Percentiles rank a stretch among this genome's conserved stretches.
These are phyloP conservation scores for Ogataea trehaloabstinens DNA, from an alignment of 805 yeast species.

Conservation along the genomic window DNA sequence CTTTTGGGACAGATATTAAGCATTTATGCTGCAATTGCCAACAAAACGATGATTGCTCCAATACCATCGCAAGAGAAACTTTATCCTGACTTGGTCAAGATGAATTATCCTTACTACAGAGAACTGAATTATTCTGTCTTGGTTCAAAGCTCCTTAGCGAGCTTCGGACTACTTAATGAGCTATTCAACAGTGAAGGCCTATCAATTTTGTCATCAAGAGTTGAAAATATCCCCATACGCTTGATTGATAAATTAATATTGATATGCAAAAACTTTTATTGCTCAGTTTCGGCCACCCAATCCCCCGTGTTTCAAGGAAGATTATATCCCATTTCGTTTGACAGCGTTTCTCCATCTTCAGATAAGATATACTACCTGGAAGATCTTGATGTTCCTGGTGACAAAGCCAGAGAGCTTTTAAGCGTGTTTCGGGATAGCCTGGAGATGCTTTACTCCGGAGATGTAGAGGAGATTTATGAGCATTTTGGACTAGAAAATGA, in stretches of 20 bases:
- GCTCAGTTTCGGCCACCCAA: slow-evolving; percentile 35
- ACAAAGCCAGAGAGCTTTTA: slow-evolving; percentile 30
- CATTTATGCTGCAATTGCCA: slow-evolving; percentile 45
- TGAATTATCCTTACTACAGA: slow-evolving; percentile 22
- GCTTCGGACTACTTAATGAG: slow-evolving; percentile 38
- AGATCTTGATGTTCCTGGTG: slow-evolving; percentile 30
- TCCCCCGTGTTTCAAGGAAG: slow-evolving; percentile 34
- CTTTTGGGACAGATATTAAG: slow-evolving; percentile 33
- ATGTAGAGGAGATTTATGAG: slow-evolving; percentile 24
- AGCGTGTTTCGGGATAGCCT: slow-evolving; percentile 22
- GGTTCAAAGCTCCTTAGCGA: slow-evolving; percentile 41
- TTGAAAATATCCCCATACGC: slow-evolving; percentile 32
- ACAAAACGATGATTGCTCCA: slow-evolving; percentile 31
- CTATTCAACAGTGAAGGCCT: slow-evolving; percentile 30
- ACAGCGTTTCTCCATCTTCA: slow-evolving; percentile 41
- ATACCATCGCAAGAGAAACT: slow-evolving; percentile 38
- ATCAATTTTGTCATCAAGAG: slow-evolving; percentile 17
- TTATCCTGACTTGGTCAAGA: slow-evolving; percentile 34
- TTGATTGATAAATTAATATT: slow-evolving; percentile 46
- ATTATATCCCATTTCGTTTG: slow-evolving; percentile 36
- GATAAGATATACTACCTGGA: slow-evolving; percentile 33
- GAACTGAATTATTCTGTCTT: slow-evolving; percentile 27
- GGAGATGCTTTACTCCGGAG: slow-evolving; percentile 17
- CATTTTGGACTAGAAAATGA: slow-evolving; percentile 30
- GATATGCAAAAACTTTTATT: slow-evolving; percentile 42